Evolutionary conservation across 2,329 filamentous ascomycete genomes (phyloP), one percentile per base, ranked within the genome.

Genomic region (Exophiala sideris): DNA sequence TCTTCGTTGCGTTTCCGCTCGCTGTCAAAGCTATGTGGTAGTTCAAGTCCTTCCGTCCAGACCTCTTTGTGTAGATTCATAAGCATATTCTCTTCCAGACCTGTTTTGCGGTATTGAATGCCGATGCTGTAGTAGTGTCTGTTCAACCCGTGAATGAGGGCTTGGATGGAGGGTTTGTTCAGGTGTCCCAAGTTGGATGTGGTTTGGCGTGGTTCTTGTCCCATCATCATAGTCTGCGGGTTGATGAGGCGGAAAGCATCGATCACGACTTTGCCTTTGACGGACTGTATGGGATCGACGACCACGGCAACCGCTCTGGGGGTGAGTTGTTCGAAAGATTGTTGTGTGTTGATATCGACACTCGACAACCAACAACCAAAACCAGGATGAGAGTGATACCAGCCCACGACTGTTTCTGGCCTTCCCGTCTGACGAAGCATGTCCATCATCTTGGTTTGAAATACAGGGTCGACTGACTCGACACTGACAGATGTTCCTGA

Each of bases 361-460:
- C 89, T 95, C 1, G 94, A 99, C 21, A 99, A 85, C 94, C 94
- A 99, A 81, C 94, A 99, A 66, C 94, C 94, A 71, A 99, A 99
- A 65, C 94, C 94, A 47, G 94, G 94, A 82, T 99, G 94, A 61
- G 94, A 97, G 76, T 99, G 94, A 76, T 99, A 99, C 94, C 94
- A 99, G 72, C 94, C 94, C 50, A 99, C 94, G 54, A 99, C 94
- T 0, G 91, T 92, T 73, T 99, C 94, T 56, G 91, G 91, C 71
- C 94, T 83, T 76, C 94, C 94, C 54, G 94, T 99, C 79, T 99
- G 94, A 68, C 89, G 83, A 71, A 99, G 79, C 94, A 99, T 97
- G 71, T 99, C 94, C 94, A 99, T 99, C 94, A 99, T 99, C 81
- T 96, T 99, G 68, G 91, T 96, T 78, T 99, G 94, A 74, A 99